phyloP scores from a whole-genome alignment of 768 basidiomycete species.

The Hemileccinum impolitum region DNA sequence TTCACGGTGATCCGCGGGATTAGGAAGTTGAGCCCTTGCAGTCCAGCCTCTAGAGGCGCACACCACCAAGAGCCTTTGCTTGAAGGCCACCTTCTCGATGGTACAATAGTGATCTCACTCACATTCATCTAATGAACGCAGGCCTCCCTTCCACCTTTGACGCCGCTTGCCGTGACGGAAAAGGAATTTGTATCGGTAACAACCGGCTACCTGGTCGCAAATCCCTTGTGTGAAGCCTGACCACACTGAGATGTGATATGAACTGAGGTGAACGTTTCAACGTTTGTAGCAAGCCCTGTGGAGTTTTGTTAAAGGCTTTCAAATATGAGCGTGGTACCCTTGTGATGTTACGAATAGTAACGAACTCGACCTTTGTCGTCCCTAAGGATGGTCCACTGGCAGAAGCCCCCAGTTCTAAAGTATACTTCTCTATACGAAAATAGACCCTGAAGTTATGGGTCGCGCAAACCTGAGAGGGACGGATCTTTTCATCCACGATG shows the following conservation, averaged over 20 bases:
- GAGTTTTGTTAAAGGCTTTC: neutral
- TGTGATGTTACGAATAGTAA: neutral
- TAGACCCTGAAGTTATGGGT: too few species aligned
- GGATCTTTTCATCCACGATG: too few species aligned
- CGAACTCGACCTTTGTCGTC: too few species aligned
- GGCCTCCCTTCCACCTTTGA: neutral
- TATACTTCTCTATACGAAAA: too few species aligned
- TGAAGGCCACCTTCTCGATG: neutral
- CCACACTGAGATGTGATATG: neutral
- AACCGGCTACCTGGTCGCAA: constrained; percentile 3
- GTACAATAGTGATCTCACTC: neutral
- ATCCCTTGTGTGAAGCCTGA: neutral
- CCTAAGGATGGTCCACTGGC: too few species aligned
- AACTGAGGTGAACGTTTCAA: neutral
- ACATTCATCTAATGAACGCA: neutral
- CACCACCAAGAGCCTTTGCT: neutral
- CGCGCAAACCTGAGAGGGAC: too few species aligned
- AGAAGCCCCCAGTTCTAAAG: too few species aligned
- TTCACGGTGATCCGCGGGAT: neutral
- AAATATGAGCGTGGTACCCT: neutral
- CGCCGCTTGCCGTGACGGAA: neutral
- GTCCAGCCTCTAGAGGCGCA: too few species aligned
- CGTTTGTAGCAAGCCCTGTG: neutral
- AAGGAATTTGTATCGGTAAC: neutral
- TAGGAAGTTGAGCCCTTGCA: neutral